Conservation (phyloP, 176 grass and related monocot genomes). For the Alloteropsis semialata region DNA sequence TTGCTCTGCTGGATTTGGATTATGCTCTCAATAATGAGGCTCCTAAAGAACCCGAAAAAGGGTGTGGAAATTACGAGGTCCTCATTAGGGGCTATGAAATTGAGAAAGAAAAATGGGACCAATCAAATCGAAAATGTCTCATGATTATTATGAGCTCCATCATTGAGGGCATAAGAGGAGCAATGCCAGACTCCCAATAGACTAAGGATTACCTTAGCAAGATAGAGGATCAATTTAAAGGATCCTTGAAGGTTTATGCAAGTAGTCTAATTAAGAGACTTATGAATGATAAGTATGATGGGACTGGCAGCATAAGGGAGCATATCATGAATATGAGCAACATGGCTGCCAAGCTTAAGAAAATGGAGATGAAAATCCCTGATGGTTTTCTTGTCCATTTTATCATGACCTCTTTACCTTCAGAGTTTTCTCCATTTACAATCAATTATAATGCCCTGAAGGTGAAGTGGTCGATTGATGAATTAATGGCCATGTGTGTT, state of each 20-base stretch:
- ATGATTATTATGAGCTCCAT: not conserved
- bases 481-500: not conserved
- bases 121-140: no score
- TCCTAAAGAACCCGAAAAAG: no score
- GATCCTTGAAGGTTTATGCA: not conserved
- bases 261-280: not conserved
- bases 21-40: no score
- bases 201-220: not conserved
- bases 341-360: not conserved
- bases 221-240: not conserved
- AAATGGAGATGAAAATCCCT: not conserved
- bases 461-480: not conserved
- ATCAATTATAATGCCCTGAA: not conserved
- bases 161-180: not conserved
- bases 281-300: not conserved
- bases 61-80: no score
- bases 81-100: no score
- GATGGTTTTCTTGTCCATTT: not conserved
- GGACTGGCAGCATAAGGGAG: not conserved
- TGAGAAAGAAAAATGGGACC: no score
- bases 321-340: not conserved
- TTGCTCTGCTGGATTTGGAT: no score
- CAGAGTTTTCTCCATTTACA: no score
- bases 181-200: not conserved
- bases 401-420: not conserved